Evolutionary conservation across 2,329 filamentous ascomycete genomes (phyloP), one percentile per base, ranked within the genome.

Genomic region (Calonectria hawksworthii): DNA sequence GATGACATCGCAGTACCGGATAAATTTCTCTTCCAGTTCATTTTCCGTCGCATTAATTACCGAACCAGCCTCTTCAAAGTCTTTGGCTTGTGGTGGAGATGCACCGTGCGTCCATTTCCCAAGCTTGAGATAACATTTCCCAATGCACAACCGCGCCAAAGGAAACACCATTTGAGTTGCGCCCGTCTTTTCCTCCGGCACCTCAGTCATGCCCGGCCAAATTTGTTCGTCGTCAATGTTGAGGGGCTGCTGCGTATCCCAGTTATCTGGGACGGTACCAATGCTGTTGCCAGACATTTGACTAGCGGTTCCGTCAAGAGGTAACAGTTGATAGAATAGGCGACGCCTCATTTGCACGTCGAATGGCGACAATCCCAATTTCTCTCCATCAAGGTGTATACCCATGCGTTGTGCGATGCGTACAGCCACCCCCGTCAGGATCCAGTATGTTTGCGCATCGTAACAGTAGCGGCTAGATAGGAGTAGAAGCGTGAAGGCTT

Each of bases 271-370:
- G 2, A 76, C 34, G 2, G 79, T 67, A 7, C 71, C 52, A 23
- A 82, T 75, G 36, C 79, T 74, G 0, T 75, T 82, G 82, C 82
- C 82, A 0, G 79, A 78, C 50, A 83, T 73, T 34, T 81, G 80
- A 23, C 78, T 77, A 14, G 82, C 78, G 11, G 69, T 67, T 10
- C 78, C 79, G 16, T 84, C 83, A 11, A 83, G 88, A 18, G 89
- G 83, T 2, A 89, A 78, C 4, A 92, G 82, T 23, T 89, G 86
- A 87, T 88, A 92, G 86, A 89, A 89, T 3, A 92, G 83, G 52
- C 90, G 85, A 38, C 90, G 88, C 9, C 90, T 86, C 84, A 92
- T 87, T 79, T 92, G 88, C 0, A 86, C 86, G 59, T 92, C 89
- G 54, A 87, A 91, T 59, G 79, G 84, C 34, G 68, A 70, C 11